Evolutionary conservation across 371 early-diverging fungal species (phyloP).

Genomic region (Mucor circinelloides): DNA sequence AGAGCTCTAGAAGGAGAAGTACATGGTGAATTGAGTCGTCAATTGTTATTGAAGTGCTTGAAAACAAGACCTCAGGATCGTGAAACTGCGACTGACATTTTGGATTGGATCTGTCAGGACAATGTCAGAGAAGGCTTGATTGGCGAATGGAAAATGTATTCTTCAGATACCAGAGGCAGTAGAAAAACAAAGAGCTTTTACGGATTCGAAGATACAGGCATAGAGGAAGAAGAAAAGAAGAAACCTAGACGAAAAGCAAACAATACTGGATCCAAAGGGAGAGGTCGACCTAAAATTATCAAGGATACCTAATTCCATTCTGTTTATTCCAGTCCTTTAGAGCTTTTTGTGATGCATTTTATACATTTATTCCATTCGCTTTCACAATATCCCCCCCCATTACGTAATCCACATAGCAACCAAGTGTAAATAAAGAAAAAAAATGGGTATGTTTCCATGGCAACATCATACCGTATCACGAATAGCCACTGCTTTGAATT

Average conservation of each 20-base stretch:
- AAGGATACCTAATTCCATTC: conserved; percentile 7
- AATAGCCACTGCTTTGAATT: neutral
- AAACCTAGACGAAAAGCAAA: conserved; percentile 21
- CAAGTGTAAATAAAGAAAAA: neutral
- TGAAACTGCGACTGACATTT: conserved; percentile 46
- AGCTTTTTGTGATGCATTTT: neutral
- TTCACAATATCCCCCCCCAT: neutral
- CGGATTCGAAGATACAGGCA: conserved; percentile 28
- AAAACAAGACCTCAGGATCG: conserved; percentile 56
- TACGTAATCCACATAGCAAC: neutral
- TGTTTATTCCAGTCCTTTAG: neutral
- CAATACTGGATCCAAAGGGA: neutral
- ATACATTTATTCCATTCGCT: neutral
- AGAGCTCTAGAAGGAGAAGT: conserved; percentile 59
- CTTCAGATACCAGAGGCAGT: conserved; percentile 43
- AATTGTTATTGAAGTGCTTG: conserved; percentile 54
- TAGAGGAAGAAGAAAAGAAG: conserved; percentile 26
- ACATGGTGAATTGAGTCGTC: conserved; percentile 49
- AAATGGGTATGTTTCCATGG: neutral
- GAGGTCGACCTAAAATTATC: conserved; percentile 24
- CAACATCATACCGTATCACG: neutral
- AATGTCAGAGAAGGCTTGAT: conserved; percentile 34
- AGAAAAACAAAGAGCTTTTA: conserved; percentile 38
- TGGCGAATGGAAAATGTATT: conserved; percentile 54
- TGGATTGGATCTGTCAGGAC: conserved; percentile 47